Conservation (phyloP, 2,329 filamentous ascomycete genomes). For the Aspergillus sclerotialis region DNA sequence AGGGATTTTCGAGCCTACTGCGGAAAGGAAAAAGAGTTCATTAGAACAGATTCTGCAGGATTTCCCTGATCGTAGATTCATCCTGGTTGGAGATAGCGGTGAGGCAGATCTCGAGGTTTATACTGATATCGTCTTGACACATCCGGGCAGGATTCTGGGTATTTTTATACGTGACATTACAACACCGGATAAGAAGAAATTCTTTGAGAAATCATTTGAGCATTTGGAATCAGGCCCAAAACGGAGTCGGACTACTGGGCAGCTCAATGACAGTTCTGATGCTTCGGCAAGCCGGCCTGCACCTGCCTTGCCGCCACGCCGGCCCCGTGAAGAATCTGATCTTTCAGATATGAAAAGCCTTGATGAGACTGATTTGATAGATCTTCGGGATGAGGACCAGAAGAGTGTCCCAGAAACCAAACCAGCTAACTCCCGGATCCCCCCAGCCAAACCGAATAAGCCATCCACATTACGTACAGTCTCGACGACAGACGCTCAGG, state of each 20-base stretch:
- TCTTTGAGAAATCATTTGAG: conserved; percentile 63
- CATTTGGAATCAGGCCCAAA: conserved; percentile 18
- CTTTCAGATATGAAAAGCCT: conserved; percentile 16
- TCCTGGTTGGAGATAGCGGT: conserved; percentile 90
- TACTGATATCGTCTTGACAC: conserved; percentile 78
- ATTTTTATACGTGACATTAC: conserved; percentile 96
- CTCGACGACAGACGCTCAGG: conserved; percentile 17
- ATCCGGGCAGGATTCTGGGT: conserved; percentile 74
- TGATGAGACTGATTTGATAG: conserved; percentile 30
- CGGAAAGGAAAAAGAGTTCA: conserved; percentile 85
- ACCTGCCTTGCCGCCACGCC: conserved; percentile 36
- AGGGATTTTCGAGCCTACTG: conserved; percentile 95
- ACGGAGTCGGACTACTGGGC: conserved; percentile 19
- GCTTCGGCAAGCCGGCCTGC: conserved; percentile 25
- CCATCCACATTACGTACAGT: conserved; percentile 35
- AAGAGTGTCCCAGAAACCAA: conserved; percentile 7
- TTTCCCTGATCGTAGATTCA: conserved; percentile 82
- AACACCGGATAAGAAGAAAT: conserved; percentile 63
- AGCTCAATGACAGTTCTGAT: conserved; percentile 21
- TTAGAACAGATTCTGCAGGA: conserved; percentile 79
- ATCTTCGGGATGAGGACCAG: conserved; percentile 30
- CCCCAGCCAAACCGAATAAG: conserved; percentile 40
- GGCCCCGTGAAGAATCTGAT: conserved; percentile 14
- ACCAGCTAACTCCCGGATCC: conserved; percentile 15
- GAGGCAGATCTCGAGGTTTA: conserved; percentile 97